phyloP scores from a whole-genome alignment of 2,329 filamentous ascomycete species.

The Botrytis cinerea region DNA sequence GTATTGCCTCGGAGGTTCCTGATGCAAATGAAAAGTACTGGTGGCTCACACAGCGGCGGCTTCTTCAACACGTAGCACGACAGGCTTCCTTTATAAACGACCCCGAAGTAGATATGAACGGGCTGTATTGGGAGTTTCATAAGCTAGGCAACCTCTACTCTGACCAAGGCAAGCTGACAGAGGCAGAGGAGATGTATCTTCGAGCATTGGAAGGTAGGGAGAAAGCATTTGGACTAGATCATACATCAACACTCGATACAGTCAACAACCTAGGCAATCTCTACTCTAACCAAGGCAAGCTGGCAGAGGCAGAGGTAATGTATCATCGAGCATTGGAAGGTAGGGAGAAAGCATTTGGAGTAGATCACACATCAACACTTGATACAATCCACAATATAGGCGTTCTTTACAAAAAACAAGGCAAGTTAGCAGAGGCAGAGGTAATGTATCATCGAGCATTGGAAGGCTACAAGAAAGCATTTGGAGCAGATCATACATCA shows the following conservation, averaged over 20 bases:
- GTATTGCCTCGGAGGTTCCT: slow-evolving; percentile 25
- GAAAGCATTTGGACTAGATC: slow-evolving; percentile 14
- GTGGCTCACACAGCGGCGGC: slow-evolving; percentile 30
- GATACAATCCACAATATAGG: slow-evolving; percentile 28
- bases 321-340: no score
- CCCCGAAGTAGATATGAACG: slow-evolving; percentile 22
- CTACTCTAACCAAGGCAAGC: slow-evolving; percentile 33
- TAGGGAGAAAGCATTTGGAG: slow-evolving; percentile 5
- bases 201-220: slow-evolving; percentile 22
- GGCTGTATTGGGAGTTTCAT: slow-evolving; percentile 19
- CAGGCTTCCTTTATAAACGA: slow-evolving; percentile 23
- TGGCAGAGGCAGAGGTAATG: no score
- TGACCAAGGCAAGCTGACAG: slow-evolving; percentile 17
- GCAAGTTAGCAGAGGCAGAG: no score
- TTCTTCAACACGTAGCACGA: slow-evolving; percentile 29
- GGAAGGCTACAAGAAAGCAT: not conserved
- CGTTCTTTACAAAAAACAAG: slow-evolving; percentile 29
- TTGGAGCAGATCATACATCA: slow-evolving; percentile 12
- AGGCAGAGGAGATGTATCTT: slow-evolving; percentile 29
- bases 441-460: no score
- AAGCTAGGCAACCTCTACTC: slow-evolving; percentile 18
- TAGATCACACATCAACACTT: slow-evolving; percentile 3
- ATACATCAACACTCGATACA: not conserved
- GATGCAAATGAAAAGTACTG: slow-evolving; percentile 17
- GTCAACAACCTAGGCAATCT: slow-evolving; percentile 31